Conservation (phyloP, 192 early-diverging fungal genomes). For the Helicostylum pulchrum region DNA sequence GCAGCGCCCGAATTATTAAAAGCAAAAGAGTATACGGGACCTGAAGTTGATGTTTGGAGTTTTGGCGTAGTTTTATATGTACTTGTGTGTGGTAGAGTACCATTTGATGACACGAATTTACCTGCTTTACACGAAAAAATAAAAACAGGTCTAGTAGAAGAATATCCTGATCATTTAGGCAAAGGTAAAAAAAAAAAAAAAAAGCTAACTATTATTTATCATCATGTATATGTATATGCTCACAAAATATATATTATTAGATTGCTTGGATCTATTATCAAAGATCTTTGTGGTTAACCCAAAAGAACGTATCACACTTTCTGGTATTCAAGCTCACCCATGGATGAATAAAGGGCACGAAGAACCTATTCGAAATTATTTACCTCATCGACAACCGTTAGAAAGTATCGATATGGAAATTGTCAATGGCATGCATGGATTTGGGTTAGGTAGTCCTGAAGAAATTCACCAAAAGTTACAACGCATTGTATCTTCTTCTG, state of each 20-base stretch:
- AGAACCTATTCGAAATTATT: constrained; percentile 58
- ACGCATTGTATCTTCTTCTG: constrained; percentile 42
- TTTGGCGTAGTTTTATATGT: constrained; percentile 83
- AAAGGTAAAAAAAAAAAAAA: constrained; percentile 55
- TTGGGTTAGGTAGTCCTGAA: constrained; percentile 69
- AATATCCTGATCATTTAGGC: constrained; percentile 72
- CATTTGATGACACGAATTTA: constrained; percentile 83
- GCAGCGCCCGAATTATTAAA: constrained; percentile 85
- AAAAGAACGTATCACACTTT: constrained; percentile 60
- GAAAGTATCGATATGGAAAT: constrained; percentile 58
- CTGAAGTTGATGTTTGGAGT: constrained; percentile 90
- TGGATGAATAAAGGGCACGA: constrained; percentile 78
- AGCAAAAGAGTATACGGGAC: constrained; percentile 76
- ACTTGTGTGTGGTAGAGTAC: constrained; percentile 79
- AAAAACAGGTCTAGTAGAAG: constrained; percentile 67
- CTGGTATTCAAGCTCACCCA: constrained; percentile 65
- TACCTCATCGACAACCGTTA: constrained; percentile 58
- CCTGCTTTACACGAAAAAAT: constrained; percentile 86
- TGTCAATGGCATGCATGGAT: constrained; percentile 70
- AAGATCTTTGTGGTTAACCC: constrained; percentile 75
- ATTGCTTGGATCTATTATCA: constrained; percentile 60
- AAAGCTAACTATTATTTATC: not conserved
- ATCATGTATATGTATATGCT: not conserved
- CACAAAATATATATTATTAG: constrained; percentile 24
- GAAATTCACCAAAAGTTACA: constrained; percentile 53